Evolutionary conservation across 2,329 filamentous ascomycete genomes (phyloP).

Genomic region (Aspergillus ochraceoroseus): DNA sequence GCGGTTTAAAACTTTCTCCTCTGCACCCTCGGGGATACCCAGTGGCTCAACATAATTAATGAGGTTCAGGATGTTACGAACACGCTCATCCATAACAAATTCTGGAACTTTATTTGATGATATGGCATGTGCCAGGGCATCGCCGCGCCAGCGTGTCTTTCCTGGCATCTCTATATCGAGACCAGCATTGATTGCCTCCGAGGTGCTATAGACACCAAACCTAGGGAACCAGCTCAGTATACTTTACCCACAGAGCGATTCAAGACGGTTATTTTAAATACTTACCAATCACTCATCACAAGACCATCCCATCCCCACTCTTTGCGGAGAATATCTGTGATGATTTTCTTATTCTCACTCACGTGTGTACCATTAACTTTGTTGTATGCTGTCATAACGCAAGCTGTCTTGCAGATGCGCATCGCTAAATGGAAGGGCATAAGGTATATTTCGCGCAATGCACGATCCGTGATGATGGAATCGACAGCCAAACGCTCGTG

Average conservation of each 20-base stretch:
- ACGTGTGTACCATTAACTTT: conserved; percentile 50
- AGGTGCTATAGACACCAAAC: conserved; percentile 47
- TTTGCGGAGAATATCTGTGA: conserved; percentile 43
- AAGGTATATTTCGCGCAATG: conserved; percentile 60
- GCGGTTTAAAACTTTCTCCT: conserved; percentile 54
- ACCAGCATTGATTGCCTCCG: conserved; percentile 44
- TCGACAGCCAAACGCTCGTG: conserved; percentile 43
- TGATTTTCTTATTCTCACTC: conserved; percentile 41
- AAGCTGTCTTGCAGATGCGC: conserved; percentile 51
- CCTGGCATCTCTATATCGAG: conserved; percentile 49
- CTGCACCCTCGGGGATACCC: conserved; percentile 52
- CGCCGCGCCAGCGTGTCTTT: conserved; percentile 42
- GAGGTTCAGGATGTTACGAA: conserved; percentile 55
- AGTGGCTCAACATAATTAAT: conserved; percentile 54
- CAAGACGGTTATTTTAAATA: background rate
- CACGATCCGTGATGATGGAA: conserved; percentile 47
- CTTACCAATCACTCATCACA: conserved; percentile 46
- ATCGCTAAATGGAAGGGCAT: conserved; percentile 60
- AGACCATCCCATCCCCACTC: conserved; percentile 47
- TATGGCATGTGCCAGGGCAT: conserved; percentile 42
- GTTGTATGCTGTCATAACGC: conserved; percentile 58
- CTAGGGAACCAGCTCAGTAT: too few relatives aligned
- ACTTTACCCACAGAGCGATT: background rate
- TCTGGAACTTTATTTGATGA: conserved; percentile 54
- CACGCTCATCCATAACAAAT: conserved; percentile 55